Evolutionary conservation across 768 basidiomycete species (phyloP).

Genomic region (Boletellus sp.): DNA sequence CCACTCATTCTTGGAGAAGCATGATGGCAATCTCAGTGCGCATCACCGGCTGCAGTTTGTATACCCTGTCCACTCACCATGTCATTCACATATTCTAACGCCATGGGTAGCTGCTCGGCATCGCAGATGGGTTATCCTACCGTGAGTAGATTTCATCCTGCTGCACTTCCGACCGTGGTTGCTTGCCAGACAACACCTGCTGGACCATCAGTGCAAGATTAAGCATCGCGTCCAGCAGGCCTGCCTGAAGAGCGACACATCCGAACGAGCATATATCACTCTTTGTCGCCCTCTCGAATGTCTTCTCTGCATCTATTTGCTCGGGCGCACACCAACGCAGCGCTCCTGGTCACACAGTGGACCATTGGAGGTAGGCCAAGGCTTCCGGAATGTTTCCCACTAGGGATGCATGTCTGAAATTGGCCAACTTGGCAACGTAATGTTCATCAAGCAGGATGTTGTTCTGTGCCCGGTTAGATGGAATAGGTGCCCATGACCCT

Average conservation of each 20-base stretch:
- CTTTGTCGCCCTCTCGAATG: neutral
- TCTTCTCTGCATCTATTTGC: slow-evolving; percentile 22
- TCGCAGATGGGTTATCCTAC: no score
- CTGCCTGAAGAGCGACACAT: slow-evolving; percentile 29
- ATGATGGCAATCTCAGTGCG: neutral
- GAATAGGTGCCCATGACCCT: neutral
- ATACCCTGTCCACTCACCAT: slow-evolving; percentile 20
- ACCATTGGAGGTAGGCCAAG: no score
- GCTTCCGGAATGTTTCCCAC: no score
- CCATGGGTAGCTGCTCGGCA: slow-evolving; percentile 5
- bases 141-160: no score
- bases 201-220: neutral
- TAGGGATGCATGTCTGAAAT: no score
- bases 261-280: slow-evolving; percentile 12
- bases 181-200: neutral
- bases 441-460: no score
- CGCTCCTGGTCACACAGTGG: no score
- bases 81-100: slow-evolving; percentile 17
- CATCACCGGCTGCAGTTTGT: slow-evolving; percentile 5
- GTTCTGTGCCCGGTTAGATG: neutral
- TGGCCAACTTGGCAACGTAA: neutral
- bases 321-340: slow-evolving; percentile 12
- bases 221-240: neutral
- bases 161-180: no score
- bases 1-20: slow-evolving; percentile 12